A percentile compares a stretch with the other conserved stretches of the same genome.
Conservation (phyloP, 1,139 yeast genomes). For the Saccharomyces hybrid region DNA sequence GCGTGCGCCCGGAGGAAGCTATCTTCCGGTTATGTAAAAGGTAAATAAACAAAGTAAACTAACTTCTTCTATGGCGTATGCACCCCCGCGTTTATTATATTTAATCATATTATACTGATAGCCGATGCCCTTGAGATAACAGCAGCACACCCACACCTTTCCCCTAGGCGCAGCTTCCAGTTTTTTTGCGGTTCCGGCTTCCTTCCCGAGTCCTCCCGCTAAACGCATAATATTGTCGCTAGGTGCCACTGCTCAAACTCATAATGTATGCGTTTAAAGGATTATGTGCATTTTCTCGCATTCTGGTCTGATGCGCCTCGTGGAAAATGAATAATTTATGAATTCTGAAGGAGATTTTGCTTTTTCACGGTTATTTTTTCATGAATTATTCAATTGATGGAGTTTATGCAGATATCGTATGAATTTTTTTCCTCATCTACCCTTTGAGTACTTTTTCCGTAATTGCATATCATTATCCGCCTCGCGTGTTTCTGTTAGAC, state of each 20-base stretch:
- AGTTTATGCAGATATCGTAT: not conserved
- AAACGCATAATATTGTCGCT: constrained; percentile 3
- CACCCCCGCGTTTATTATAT: not conserved
- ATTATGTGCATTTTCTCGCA: not conserved
- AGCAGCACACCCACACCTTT: not conserved
- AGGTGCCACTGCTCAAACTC: not conserved
- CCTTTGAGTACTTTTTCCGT: not conserved
- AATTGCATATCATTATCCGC: not conserved
- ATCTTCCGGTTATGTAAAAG: not conserved
- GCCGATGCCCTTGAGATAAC: not conserved
- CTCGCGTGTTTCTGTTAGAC: not conserved
- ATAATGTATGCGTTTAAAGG: constrained; percentile 5
- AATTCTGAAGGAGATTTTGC: constrained; percentile 1
- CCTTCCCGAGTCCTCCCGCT: not conserved
- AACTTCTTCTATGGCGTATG: not conserved
- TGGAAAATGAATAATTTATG: constrained; percentile 4
- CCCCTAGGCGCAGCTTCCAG: not conserved
- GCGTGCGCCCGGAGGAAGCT: not conserved
- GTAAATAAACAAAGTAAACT: not conserved
- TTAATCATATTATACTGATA: too few species aligned
- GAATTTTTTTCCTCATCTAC: not conserved
- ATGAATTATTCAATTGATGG: not conserved
- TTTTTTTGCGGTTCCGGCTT: not conserved
- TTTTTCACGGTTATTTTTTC: not conserved
- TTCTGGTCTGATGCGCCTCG: not conserved